These are phyloP conservation scores for Plasmodium knowlesi DNA, from an alignment of 169 alveolate species.

Conservation along the genomic window DNA sequence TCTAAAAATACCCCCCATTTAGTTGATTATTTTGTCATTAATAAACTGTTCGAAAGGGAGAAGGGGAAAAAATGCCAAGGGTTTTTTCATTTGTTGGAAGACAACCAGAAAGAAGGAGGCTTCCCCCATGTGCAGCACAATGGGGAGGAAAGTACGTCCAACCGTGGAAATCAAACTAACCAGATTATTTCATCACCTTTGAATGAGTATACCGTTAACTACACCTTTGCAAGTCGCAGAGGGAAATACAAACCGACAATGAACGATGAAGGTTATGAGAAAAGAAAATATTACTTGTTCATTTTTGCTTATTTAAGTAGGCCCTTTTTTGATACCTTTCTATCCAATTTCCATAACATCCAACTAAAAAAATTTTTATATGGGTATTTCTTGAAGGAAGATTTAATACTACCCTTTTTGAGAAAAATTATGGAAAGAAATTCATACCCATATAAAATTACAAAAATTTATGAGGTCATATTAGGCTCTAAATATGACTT, in stretches of 20 bases:
- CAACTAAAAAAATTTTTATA: background rate
- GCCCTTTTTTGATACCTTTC: slow-evolving; percentile 19
- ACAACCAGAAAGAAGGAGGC: background rate
- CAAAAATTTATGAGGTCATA: slow-evolving; percentile 15
- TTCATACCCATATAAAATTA: slow-evolving; percentile 65
- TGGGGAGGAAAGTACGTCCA: background rate
- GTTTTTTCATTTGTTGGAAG: background rate
- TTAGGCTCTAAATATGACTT: background rate
- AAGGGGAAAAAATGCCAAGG: background rate
- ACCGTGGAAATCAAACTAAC: background rate
- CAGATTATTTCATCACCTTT: background rate
- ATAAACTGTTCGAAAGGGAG: background rate
- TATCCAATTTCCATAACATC: background rate
- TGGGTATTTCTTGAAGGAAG: background rate
- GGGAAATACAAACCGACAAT: background rate
- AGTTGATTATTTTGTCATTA: slow-evolving; percentile 10
- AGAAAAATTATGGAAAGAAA: slow-evolving; percentile 39
- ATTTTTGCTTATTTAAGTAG: slow-evolving; percentile 29
- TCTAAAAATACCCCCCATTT: background rate
- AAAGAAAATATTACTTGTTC: slow-evolving; percentile 40
- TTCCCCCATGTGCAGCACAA: background rate
- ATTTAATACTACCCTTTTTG: slow-evolving; percentile 17
- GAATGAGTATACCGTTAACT: background rate
- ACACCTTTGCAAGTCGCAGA: background rate
- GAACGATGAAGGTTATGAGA: background rate